Evolutionary conservation across 495 filamentous ascomycete genomes (phyloP), one percentile per base, ranked within the genome.

Genomic region (Penicillium parvum): DNA sequence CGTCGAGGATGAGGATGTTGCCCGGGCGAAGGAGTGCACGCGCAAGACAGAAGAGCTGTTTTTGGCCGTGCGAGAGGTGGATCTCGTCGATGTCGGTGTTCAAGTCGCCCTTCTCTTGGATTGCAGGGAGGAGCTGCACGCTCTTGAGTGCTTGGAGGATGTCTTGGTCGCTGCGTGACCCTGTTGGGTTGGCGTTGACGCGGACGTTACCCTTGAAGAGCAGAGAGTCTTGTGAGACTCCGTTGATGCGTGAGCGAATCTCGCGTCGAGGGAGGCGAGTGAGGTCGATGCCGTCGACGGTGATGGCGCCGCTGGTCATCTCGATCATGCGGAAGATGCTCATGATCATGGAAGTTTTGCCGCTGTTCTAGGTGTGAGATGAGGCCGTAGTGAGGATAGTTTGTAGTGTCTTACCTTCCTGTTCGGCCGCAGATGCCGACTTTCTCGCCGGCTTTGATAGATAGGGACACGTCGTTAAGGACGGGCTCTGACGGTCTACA

Each of bases 31-130:
- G 60, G 7, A 86, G 59, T 0, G 77, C 81, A 2, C 81, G 69
- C 3, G 75, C 79, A n/a, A 86, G 67, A 46, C 74, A 76, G 49
- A 85, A 74, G 4, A 86, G 72, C 61, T 85, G 83, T 25, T 68
- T 68, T 49, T 86, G 81, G 1, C 83, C 83, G 33, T 76, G 73
- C 0, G 74, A 80, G 4, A 84, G 68, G 46, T 66, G 64, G 29
- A 73, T 62, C 8, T 64, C 67, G 5, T 70, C 67, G 33, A 83
- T 68, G 7, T 72, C 63, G 2, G 67, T 70, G 35, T 71, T 69
- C 0, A 84, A 63, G 0, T 71, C 74, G 0, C 74, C 78, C 16
- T 72, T 68, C 26, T 71, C 66, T n/a, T 62, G 25, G 34, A 83
- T 56, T 19, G 73, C 65, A 1, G 61, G 39, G 57, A 70, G 73